A percentile compares a stretch with the other conserved stretches of the same genome.
Conservation (phyloP, 2,329 filamentous ascomycete species). For the Colletotrichum liriopes region DNA sequence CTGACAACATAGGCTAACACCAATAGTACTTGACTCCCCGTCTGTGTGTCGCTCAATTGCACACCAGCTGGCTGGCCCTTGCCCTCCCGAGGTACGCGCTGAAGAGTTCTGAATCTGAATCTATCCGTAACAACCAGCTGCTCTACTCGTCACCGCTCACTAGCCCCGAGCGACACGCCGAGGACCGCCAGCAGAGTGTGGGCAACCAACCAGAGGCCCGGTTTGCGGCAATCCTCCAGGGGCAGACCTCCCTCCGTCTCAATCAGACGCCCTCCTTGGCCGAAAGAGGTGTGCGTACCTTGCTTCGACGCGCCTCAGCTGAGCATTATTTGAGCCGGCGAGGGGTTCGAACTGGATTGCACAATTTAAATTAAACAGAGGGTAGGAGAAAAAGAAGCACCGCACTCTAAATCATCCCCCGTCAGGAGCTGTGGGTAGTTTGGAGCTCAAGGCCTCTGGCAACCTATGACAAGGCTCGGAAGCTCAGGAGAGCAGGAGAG, state of each 20-base stretch:
- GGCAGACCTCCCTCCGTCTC: conserved; percentile 29
- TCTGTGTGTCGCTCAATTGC: conserved; percentile 28
- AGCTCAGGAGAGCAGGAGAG: not conserved
- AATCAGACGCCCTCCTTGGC: conserved; percentile 38
- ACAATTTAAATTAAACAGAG: conserved; percentile 31
- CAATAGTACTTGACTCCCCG: not conserved
- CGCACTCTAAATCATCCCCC: conserved; percentile 25
- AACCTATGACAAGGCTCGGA: not conserved
- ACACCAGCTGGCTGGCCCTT: not conserved
- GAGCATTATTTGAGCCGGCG: conserved; percentile 25
- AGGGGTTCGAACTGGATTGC: conserved; percentile 37
- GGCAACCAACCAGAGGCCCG: conserved; percentile 7
- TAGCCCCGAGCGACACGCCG: conserved; percentile 3
- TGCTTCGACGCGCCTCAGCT: conserved; percentile 31
- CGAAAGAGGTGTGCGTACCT: conserved; percentile 25
- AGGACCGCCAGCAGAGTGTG: not conserved
- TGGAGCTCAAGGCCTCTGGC: conserved; percentile 10
- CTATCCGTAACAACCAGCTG: conserved; percentile 9
- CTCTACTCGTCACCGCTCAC: conserved; percentile 15
- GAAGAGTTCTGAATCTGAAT: conserved; percentile 22
- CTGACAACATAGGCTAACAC: conserved; percentile 1
- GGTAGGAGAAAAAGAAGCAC: conserved; percentile 33
- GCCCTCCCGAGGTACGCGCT: conserved; percentile 10
- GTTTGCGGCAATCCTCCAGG: conserved; percentile 12
- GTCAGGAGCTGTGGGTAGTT: conserved; percentile 31